A percentile compares a stretch with the other conserved stretches of the same genome.
These are phyloP conservation scores for Candida michaelii DNA, from an alignment of 805 yeast species.

Conservation along the genomic window DNA sequence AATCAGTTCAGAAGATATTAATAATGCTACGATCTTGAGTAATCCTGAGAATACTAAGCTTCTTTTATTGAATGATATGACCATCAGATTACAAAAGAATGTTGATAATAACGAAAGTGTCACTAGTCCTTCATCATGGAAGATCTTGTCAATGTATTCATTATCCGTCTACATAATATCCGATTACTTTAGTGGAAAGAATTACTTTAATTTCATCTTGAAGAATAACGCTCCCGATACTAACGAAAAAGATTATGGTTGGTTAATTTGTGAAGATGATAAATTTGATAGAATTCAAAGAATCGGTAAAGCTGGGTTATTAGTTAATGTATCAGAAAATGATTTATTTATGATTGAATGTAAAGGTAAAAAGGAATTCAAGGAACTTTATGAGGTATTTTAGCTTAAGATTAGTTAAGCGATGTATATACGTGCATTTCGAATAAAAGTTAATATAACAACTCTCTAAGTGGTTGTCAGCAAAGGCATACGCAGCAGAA, in stretches of 20 bases:
- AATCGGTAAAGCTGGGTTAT: constrained; percentile 45
- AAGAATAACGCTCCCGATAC: constrained; percentile 16
- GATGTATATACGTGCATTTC: constrained; percentile 6
- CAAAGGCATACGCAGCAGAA: too few species aligned
- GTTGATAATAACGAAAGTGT: constrained; percentile 27
- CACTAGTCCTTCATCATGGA: constrained; percentile 42
- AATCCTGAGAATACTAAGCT: constrained; percentile 25
- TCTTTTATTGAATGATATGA: constrained; percentile 30
- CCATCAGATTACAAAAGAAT: constrained; percentile 39
- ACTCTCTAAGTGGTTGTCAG: too few species aligned
- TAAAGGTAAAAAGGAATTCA: constrained; percentile 42
- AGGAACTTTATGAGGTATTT: constrained; percentile 18
- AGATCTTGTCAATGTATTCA: constrained; percentile 39
- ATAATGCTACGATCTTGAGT: constrained; percentile 19
- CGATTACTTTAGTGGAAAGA: constrained; percentile 24
- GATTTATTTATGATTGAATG: constrained; percentile 44
- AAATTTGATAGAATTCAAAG: constrained; percentile 29
- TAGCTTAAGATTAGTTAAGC: too few species aligned
- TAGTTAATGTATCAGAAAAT: constrained; percentile 29
- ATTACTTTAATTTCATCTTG: constrained; percentile 30
- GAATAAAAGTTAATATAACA: neutral
- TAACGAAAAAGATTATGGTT: constrained; percentile 19
- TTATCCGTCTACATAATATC: constrained; percentile 29
- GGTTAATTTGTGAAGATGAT: constrained; percentile 34
- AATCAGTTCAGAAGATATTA: constrained; percentile 21